These are phyloP conservation scores for Xerocomus nothofagi DNA, from an alignment of 1,284 basidiomycete species.

Conservation along the genomic window DNA sequence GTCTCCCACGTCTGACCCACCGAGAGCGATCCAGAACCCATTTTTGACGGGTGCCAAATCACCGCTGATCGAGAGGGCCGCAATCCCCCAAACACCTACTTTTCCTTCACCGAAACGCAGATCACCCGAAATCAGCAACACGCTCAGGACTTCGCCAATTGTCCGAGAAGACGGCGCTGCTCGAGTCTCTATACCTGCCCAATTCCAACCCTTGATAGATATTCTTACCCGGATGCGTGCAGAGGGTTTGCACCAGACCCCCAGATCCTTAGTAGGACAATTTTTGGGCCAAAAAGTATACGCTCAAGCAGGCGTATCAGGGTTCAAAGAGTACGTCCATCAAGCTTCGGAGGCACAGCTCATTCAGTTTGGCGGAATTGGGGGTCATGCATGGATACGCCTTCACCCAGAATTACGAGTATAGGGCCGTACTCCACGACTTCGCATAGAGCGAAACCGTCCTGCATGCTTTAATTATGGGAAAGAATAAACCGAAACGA, in stretches of 20 bases:
- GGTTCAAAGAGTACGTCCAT: conserved; percentile 34
- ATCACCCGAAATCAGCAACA: neutral
- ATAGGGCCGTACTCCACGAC: conserved; percentile 10
- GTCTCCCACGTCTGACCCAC: conserved; percentile 19
- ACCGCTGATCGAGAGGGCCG: conserved; percentile 7
- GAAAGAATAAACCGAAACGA: conserved; percentile 9
- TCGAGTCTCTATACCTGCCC: conserved; percentile 14
- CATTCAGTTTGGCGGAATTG: conserved; percentile 36
- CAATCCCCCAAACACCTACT: neutral
- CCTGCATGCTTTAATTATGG: conserved; percentile 11
- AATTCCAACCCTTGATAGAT: conserved; percentile 31
- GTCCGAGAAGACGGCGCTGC: neutral
- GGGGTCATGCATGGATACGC: conserved; percentile 38
- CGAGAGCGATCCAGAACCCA: conserved; percentile 2
- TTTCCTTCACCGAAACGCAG: neutral
- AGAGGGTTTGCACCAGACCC: conserved; percentile 16
- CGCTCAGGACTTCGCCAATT: neutral
- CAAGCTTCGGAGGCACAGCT: conserved; percentile 33
- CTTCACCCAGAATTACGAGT: conserved; percentile 32
- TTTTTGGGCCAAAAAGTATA: conserved; percentile 29
- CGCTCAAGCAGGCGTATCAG: conserved; percentile 30
- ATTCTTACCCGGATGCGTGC: conserved; percentile 17
- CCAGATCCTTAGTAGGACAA: conserved; percentile 28
- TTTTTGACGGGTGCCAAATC: conserved; percentile 8
- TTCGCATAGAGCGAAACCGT: conserved; percentile 11